Evolutionary conservation across 352 stramenopile genomes (phyloP).

Genomic region (Globisporangium viniferum): DNA sequence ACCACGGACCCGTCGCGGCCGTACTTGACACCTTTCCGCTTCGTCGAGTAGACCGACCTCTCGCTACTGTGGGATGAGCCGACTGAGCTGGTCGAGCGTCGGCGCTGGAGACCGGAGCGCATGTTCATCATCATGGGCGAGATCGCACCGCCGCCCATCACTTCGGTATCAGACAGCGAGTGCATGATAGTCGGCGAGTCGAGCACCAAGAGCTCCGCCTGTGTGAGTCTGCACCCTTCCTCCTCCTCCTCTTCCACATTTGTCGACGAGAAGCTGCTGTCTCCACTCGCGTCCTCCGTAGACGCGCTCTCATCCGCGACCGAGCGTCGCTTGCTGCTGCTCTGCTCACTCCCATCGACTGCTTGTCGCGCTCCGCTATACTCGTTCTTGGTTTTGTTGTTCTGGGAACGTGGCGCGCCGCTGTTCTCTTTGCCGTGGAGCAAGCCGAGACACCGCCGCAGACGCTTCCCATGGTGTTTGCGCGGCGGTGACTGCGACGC

Average conservation of each 20-base stretch:
- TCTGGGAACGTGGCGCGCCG: neutral
- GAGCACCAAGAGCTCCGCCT: conserved; percentile 1
- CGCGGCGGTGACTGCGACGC: neutral
- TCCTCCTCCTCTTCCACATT: conserved; percentile 10
- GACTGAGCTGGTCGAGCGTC: conserved; percentile 17
- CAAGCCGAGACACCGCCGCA: conserved; percentile 5
- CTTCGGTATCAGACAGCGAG: conserved; percentile 45
- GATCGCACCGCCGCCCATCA: conserved; percentile 23
- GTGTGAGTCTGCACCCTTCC: conserved; percentile 9
- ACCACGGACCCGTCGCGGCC: conserved; percentile 51
- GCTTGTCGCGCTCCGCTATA: neutral
- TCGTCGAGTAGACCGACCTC: conserved; percentile 39
- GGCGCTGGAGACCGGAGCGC: conserved; percentile 9
- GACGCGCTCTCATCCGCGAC: neutral
- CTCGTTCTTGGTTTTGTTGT: neutral
- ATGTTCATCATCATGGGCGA: conserved; percentile 11
- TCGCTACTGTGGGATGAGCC: conserved; percentile 18
- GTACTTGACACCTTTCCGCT: conserved; percentile 80
- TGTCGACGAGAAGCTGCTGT: conserved; percentile 20
- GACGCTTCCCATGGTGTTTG: conserved; percentile 11
- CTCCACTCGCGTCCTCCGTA: conserved; percentile 7
- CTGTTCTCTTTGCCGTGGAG: conserved; percentile 1
- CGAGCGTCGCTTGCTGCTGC: conserved; percentile 1
- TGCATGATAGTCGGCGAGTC: conserved; percentile 22
- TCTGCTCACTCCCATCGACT: neutral